phyloP scores from a whole-genome alignment of 768 basidiomycete species.

The Leucosporidium yakuticum region DNA sequence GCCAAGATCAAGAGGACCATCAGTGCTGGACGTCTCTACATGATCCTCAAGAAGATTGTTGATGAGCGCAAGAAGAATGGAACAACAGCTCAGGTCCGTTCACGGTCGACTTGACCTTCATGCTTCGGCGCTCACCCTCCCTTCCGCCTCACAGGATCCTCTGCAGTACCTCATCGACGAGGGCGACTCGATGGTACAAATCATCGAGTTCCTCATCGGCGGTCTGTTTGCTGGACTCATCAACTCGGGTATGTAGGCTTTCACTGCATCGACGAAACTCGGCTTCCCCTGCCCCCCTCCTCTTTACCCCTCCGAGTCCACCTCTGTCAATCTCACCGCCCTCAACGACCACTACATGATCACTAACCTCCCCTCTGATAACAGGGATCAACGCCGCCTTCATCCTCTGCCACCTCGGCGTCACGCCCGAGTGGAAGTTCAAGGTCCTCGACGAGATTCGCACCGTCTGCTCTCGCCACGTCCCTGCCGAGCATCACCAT shows the following conservation, averaged over 20 bases:
- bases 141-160: background rate
- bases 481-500: background rate
- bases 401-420: constrained; percentile 1
- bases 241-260: too few species aligned
- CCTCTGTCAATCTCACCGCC: background rate
- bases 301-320: background rate
- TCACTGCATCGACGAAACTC: too few species aligned
- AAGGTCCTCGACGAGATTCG: background rate
- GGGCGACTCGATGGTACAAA: background rate
- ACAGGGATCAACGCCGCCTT: background rate
- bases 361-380: too few species aligned
- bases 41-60: background rate
- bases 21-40: background rate
- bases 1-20: background rate
- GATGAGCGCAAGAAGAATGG: background rate
- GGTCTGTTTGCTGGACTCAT: background rate
- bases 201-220: background rate
- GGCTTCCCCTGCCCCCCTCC: background rate
- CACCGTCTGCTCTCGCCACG: background rate
- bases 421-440: background rate
- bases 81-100: background rate
- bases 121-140: too few species aligned
- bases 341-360: too few species aligned
- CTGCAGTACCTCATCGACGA: background rate
- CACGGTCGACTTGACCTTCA: too few species aligned